Evolutionary conservation across 2,329 filamentous ascomycete species (phyloP).

Genomic region (Talaromyces rugulosus): DNA sequence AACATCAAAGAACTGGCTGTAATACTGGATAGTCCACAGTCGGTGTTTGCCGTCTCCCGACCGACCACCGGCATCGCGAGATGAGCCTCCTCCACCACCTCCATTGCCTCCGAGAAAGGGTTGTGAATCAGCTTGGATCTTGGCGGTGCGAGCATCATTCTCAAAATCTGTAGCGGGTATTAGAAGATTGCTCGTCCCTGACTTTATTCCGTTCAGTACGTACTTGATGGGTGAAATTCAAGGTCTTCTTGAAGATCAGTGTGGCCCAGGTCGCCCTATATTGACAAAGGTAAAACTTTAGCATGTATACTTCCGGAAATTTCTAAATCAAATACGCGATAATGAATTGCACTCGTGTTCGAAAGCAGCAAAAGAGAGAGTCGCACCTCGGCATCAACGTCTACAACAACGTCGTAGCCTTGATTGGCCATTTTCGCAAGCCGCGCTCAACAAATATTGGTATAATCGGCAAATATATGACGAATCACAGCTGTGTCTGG

Average conservation of each 20-base stretch:
- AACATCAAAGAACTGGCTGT: constrained; percentile 97
- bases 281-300: constrained; percentile 13
- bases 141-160: constrained; percentile 51
- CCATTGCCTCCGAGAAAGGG: constrained; percentile 47
- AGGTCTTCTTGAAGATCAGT: constrained; percentile 98
- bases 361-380: neutral
- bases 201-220: constrained; percentile 17
- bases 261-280: constrained; percentile 90
- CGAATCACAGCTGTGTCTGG: neutral
- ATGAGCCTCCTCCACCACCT: constrained; percentile 32
- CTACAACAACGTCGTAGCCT: constrained; percentile 96
- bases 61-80: constrained; percentile 38
- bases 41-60: constrained; percentile 63
- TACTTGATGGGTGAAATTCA: constrained; percentile 91
- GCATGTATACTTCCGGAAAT: neutral
- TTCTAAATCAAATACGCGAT: neutral
- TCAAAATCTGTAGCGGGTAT: constrained; percentile 58
- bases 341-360: neutral
- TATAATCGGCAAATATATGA: neutral
- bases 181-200: neutral
- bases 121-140: constrained; percentile 46
- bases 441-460: neutral
- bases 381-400: constrained; percentile 87
- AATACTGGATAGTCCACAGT: constrained; percentile 90
- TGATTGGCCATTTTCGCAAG: constrained; percentile 63